Percentiles rank a stretch among this genome's conserved stretches.
Evolutionary conservation across 164 flowering plant species (phyloP).

Genomic region (Aristolochia contorta): DNA sequence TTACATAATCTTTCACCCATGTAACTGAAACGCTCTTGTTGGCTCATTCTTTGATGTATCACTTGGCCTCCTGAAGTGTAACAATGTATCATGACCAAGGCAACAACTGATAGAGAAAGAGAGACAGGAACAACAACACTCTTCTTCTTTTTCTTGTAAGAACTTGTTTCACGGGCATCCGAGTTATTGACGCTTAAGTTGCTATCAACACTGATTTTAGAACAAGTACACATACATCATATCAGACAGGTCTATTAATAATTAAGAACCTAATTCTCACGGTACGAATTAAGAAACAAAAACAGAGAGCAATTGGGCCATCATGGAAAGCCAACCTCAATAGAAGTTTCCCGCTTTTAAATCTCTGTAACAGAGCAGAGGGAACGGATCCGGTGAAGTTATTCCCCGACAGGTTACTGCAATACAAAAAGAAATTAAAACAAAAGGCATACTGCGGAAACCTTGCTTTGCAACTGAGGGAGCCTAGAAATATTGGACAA

Average conservation of each 20-base stretch:
- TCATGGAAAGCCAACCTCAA: neutral
- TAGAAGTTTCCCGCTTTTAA: neutral
- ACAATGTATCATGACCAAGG: neutral
- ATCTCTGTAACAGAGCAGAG: neutral
- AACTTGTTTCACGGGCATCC: neutral
- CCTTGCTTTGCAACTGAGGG: too few relatives aligned
- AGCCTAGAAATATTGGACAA: too few relatives aligned
- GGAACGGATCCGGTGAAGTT: neutral
- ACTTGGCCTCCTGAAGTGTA: too few relatives aligned
- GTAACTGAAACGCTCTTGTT: too few relatives aligned
- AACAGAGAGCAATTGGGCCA: neutral
- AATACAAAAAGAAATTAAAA: too few relatives aligned
- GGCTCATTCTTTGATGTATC: too few relatives aligned
- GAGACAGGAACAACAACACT: neutral
- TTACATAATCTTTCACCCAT: too few relatives aligned
- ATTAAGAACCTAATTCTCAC: too few relatives aligned
- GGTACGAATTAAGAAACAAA: too few relatives aligned
- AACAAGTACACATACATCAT: too few relatives aligned
- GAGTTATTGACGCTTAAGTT: neutral
- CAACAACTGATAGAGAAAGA: neutral
- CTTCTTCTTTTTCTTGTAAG: neutral
- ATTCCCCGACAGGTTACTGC: slow-evolving; percentile 2
- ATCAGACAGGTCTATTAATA: too few relatives aligned
- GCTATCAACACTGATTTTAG: neutral
- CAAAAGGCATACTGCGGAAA: too few relatives aligned